phyloP scores from a whole-genome alignment of 1,139 yeast species.

The Keqinozyma sinolaborantium region DNA sequence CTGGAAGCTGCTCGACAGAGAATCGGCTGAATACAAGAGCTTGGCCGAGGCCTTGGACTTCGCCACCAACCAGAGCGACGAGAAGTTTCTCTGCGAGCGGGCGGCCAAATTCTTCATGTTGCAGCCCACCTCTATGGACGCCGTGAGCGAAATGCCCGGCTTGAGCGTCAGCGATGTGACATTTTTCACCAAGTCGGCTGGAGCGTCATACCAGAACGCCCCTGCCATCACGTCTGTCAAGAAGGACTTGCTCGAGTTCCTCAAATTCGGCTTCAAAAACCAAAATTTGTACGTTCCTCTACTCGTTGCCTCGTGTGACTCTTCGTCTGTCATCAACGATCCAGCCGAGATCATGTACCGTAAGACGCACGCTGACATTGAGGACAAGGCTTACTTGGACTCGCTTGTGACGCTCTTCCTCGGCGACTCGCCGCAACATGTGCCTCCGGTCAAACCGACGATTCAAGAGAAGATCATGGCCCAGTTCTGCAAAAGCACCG shows the following conservation, averaged over 20 bases:
- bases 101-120: constrained; percentile 58
- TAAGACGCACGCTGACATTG: constrained; percentile 50
- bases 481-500: constrained; percentile 48
- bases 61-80: constrained; percentile 29
- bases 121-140: constrained; percentile 32
- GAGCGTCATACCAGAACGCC: constrained; percentile 49
- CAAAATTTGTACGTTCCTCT: constrained; percentile 38
- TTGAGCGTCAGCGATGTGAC: constrained; percentile 50
- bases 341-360: constrained; percentile 49
- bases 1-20: constrained; percentile 51
- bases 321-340: constrained; percentile 50
- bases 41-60: constrained; percentile 27
- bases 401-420: constrained; percentile 42
- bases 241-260: constrained; percentile 26
- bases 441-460: constrained; percentile 51
- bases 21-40: constrained; percentile 38
- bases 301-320: constrained; percentile 64
- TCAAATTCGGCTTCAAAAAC: constrained; percentile 37
- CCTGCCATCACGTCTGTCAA: constrained; percentile 49
- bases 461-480: constrained; percentile 60
- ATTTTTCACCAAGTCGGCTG: constrained; percentile 67
- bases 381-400: constrained; percentile 41
- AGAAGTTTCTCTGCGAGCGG: constrained; percentile 38
- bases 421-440: constrained; percentile 36
- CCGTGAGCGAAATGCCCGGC: constrained; percentile 52